Percentiles rank a stretch among this genome's conserved stretches.
These are phyloP conservation scores for Daucus carota DNA, from an alignment of 129 eudicot species.

Conservation along the genomic window DNA sequence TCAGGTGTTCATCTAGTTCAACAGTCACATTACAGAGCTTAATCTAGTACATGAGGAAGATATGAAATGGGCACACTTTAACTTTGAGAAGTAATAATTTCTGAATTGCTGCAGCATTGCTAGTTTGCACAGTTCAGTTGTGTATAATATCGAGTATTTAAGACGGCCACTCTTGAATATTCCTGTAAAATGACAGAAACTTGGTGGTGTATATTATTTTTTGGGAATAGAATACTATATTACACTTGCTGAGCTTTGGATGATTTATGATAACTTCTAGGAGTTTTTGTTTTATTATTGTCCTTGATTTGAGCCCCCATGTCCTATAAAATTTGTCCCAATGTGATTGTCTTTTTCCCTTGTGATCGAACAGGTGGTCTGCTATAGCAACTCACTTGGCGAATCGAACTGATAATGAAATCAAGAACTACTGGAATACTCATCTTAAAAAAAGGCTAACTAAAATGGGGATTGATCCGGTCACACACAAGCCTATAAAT, in stretches of 20 bases:
- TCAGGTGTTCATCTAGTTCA: background rate
- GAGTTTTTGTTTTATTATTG: slow-evolving; percentile 8
- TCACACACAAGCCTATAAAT: slow-evolving; percentile 39
- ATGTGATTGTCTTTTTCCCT: background rate
- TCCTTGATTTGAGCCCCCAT: background rate
- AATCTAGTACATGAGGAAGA: background rate
- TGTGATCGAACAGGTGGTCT: slow-evolving; percentile 28
- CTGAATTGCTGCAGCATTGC: background rate
- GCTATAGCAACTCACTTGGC: slow-evolving; percentile 44
- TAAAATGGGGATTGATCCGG: slow-evolving; percentile 44
- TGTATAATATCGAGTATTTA: background rate
- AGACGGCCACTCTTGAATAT: background rate
- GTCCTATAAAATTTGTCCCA: background rate
- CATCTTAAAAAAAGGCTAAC: slow-evolving; percentile 33
- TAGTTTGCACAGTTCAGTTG: background rate
- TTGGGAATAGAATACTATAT: background rate
- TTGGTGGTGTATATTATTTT: background rate
- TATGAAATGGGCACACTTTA: background rate
- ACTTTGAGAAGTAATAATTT: background rate
- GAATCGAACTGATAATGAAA: slow-evolving; percentile 29
- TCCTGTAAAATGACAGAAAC: slow-evolving; percentile 4
- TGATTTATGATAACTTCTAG: slow-evolving; percentile 8
- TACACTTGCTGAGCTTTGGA: background rate
- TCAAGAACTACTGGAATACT: slow-evolving; percentile 43
- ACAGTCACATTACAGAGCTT: background rate